phyloP scores from a whole-genome alignment of 129 eudicot species.

The Flaveria ramosissima region DNA sequence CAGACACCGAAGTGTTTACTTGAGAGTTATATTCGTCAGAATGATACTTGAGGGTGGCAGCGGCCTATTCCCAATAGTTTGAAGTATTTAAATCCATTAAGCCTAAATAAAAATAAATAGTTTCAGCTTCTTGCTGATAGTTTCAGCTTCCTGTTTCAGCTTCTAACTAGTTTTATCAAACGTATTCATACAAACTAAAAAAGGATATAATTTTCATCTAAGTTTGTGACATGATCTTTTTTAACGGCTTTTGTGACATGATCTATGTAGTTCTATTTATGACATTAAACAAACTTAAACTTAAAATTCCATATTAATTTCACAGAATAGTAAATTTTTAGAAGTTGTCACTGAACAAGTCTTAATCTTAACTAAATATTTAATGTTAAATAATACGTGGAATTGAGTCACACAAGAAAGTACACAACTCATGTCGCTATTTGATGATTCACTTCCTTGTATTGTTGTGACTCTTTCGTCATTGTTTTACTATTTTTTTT shows the following conservation, averaged over 20 bases:
- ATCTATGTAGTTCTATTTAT: background rate
- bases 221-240: no score
- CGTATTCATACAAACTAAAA: no score
- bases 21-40: no score
- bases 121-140: no score
- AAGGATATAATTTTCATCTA: no score
- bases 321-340: background rate
- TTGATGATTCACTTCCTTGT: slow-evolving; percentile 40
- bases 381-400: slow-evolving; percentile 27
- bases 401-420: slow-evolving; percentile 36
- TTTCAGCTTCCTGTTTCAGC: no score
- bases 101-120: no score
- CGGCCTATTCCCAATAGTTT: no score
- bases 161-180: no score
- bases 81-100: no score
- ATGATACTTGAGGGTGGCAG: no score
- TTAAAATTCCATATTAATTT: background rate
- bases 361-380: background rate
- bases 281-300: background rate
- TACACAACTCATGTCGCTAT: slow-evolving; percentile 40
- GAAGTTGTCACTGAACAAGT: background rate
- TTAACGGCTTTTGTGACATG: background rate
- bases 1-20: no score
- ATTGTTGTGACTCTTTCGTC: slow-evolving; percentile 29
- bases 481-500: slow-evolving; percentile 13